Conservation (phyloP, 1,139 yeast genomes). For the Taphrina sp. region DNA sequence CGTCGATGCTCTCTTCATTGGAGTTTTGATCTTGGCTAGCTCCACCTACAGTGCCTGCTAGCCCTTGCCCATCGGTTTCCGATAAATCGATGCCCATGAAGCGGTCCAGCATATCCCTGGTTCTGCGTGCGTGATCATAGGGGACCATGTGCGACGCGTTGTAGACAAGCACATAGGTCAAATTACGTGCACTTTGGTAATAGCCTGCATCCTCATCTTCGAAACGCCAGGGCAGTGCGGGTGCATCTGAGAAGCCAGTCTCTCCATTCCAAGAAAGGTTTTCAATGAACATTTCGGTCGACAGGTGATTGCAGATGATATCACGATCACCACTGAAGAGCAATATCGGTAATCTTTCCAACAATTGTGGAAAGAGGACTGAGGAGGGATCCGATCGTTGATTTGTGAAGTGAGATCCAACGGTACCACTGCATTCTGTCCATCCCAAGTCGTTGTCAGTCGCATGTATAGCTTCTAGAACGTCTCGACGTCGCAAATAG, state of each 20-base stretch:
- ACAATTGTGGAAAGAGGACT: conserved; percentile 61
- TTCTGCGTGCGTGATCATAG: conserved; percentile 67
- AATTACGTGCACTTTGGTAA: conserved; percentile 56
- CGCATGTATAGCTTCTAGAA: conserved; percentile 54
- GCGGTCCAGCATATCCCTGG: conserved; percentile 58
- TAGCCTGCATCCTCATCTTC: conserved; percentile 42
- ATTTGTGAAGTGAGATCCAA: conserved; percentile 56
- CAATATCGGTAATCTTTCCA: conserved; percentile 61
- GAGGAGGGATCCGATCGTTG: conserved; percentile 60
- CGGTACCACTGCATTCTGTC: conserved; percentile 72
- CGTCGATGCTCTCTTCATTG: background rate
- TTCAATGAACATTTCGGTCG: conserved; percentile 65
- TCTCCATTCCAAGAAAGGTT: conserved; percentile 67
- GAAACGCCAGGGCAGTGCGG: conserved; percentile 41
- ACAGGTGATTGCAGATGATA: conserved; percentile 78
- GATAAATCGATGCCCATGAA: conserved; percentile 42
- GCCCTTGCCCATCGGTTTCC: conserved; percentile 31
- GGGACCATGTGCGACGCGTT: conserved; percentile 96
- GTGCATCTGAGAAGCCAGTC: conserved; percentile 52
- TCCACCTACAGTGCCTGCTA: conserved; percentile 34
- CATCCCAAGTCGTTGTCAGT: conserved; percentile 50
- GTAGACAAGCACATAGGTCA: conserved; percentile 71
- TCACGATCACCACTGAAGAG: conserved; percentile 88
- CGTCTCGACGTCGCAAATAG: conserved; percentile 59
- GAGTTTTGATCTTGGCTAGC: conserved; percentile 1